These are phyloP conservation scores for Amanita molliuscula DNA, from an alignment of 768 basidiomycete species.

Conservation along the genomic window DNA sequence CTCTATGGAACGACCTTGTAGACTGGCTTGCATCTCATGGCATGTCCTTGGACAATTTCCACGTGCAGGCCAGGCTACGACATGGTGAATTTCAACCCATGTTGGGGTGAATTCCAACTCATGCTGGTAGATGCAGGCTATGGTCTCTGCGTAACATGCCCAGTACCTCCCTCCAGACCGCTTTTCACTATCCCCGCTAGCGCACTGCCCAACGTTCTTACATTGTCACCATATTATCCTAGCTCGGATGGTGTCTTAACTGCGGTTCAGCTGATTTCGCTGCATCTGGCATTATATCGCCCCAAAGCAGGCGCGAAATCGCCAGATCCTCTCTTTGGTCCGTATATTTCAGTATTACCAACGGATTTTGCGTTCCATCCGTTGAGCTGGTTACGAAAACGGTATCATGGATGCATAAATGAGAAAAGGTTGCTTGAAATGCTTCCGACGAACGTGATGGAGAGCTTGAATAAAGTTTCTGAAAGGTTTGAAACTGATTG, in stretches of 20 bases:
- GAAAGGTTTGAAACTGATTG: slow-evolving; percentile 51
- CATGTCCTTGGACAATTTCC: slow-evolving; percentile 33
- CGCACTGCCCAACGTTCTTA: slow-evolving; percentile 64
- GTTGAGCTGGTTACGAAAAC: slow-evolving; percentile 55
- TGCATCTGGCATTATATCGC: slow-evolving; percentile 69
- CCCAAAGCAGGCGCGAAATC: slow-evolving; percentile 33
- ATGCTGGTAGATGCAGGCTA: slow-evolving; percentile 48
- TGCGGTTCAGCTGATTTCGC: slow-evolving; percentile 66
- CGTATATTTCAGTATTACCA: slow-evolving; percentile 77
- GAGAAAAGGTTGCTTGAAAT: slow-evolving; percentile 24
- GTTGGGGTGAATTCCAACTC: background rate
- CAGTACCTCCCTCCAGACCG: slow-evolving; percentile 36
- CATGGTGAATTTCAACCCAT: background rate
- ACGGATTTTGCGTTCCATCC: slow-evolving; percentile 69
- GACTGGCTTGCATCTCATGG: slow-evolving; percentile 42
- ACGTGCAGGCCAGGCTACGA: slow-evolving; percentile 40
- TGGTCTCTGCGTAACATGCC: slow-evolving; percentile 48
- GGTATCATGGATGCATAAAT: slow-evolving; percentile 9
- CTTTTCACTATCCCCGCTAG: slow-evolving; percentile 64
- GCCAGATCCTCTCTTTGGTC: slow-evolving; percentile 48
- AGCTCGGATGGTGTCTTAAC: slow-evolving; percentile 26
- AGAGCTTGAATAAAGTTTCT: slow-evolving; percentile 30
- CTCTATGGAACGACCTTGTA: slow-evolving; percentile 38
- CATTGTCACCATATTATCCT: slow-evolving; percentile 55
- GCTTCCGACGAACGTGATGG: slow-evolving; percentile 39